These are phyloP conservation scores for Candida nanaspora DNA, from an alignment of 805 yeast species.

Conservation along the genomic window DNA sequence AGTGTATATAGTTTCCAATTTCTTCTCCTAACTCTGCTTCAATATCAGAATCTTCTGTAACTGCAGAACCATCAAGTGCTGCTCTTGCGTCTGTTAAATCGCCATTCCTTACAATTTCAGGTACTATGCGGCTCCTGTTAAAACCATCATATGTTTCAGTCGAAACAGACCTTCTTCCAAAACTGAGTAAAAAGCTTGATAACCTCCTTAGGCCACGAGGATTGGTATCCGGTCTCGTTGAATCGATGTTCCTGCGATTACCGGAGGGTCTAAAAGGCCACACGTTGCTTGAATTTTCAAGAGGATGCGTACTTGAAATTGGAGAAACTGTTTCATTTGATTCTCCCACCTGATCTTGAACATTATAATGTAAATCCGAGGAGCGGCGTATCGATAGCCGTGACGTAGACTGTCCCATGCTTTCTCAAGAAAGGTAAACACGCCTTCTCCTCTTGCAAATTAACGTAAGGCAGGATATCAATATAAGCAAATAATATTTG, in stretches of 20 bases:
- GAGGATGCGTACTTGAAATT: neutral
- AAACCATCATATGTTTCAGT: neutral
- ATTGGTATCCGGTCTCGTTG: neutral
- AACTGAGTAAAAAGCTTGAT: neutral
- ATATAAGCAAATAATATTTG: too few relatives aligned
- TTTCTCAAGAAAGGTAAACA: too few relatives aligned
- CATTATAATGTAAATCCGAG: too few relatives aligned
- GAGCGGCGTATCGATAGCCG: too few relatives aligned
- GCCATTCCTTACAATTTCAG: too few relatives aligned
- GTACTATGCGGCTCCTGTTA: too few relatives aligned
- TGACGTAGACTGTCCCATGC: too few relatives aligned
- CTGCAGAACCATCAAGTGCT: neutral
- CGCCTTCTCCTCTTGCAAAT: too few relatives aligned
- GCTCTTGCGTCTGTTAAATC: too few relatives aligned
- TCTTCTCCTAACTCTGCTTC: neutral
- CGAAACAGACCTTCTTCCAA: neutral
- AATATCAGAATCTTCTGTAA: neutral
- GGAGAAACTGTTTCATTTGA: too few relatives aligned
- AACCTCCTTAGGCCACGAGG: neutral
- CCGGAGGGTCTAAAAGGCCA: neutral
- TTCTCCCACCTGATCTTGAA: too few relatives aligned
- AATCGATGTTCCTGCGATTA: neutral
- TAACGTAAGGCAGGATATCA: too few relatives aligned
- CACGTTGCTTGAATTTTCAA: neutral
- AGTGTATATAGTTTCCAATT: neutral